A percentile compares a stretch with the other conserved stretches of the same genome.
phyloP scores from a whole-genome alignment of 306 rosid species.

The Vachellia collinsii region DNA sequence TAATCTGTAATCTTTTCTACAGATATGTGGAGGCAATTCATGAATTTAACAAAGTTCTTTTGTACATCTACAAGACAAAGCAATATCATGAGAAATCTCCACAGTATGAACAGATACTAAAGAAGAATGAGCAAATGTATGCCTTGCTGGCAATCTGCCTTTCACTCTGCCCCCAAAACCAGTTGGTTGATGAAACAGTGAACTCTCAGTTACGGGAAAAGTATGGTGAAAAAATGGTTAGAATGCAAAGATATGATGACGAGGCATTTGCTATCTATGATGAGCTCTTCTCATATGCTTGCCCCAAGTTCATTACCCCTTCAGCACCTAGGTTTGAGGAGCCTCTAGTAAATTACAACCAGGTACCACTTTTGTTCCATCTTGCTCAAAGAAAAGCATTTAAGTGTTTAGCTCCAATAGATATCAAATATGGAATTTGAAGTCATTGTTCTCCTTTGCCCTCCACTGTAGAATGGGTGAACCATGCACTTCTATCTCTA shows the following conservation, averaged over 20 bases:
- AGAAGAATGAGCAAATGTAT: conserved; percentile 98
- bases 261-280: conserved; percentile 96
- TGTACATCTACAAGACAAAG: conserved; percentile 78
- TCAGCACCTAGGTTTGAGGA: conserved; percentile 97
- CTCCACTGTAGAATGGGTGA: not conserved
- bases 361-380: conserved; percentile 51
- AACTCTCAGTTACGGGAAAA: conserved; percentile 89
- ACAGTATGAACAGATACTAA: conserved; percentile 92
- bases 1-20: conserved; percentile 21
- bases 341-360: conserved; percentile 92
- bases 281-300: conserved; percentile 97
- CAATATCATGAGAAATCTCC: conserved; percentile 90
- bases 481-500: conserved; percentile 20
- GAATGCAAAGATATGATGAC: conserved; percentile 93
- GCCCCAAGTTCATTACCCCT: conserved; percentile 97
- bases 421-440: conserved; percentile 22
- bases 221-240: conserved; percentile 93
- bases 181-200: conserved; percentile 90
- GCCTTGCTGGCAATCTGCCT: conserved; percentile 93
- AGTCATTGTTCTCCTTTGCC: not conserved
- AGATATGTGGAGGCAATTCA: conserved; percentile 94
- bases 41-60: conserved; percentile 87
- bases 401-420: not conserved
- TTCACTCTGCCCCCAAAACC: conserved; percentile 90
- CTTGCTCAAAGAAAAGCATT: not conserved